Evolutionary conservation across 768 basidiomycete genomes (phyloP), one percentile per base, ranked within the genome.

Genomic region (Boletus reticuloceps): DNA sequence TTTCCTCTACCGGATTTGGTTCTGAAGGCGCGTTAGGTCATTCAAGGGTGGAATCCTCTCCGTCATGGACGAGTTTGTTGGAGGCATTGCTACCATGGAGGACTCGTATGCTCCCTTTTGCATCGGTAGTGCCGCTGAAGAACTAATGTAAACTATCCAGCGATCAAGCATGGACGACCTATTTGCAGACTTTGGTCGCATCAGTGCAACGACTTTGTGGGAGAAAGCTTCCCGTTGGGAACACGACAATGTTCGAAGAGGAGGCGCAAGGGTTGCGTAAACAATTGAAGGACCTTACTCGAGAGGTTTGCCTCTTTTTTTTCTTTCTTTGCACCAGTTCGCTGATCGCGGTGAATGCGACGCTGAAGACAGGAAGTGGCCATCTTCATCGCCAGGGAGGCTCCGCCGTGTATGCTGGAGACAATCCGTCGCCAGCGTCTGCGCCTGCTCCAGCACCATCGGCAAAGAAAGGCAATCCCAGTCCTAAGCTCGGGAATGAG

Each of bases 201-300:
- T 85, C 86, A 1, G 80, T 90, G 7, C 78, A 85, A 64, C 77
- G 81, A 56, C 79, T 91, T 51, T 89, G 86, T 8, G 85, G 87
- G 0, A 78, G 83, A 64, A 77, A 78, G 47, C 69, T 88, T 19
- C 77, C 84, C n/a, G 76, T 86, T 4, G 78, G 75, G 46, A 67
- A 76, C 16, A 71, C 72, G 0, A 73, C 74, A 2, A 73, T 74
- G 19, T 61, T 80, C 1, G 77, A 84, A 37, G 77, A 84, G 39
- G 88, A 91, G 65, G 69, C 87, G 3, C 84, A 84, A 56, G 71
- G 71, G 4, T 72, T 93, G 42, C 80, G 83, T 12, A 66, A 64
- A 10, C 79, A 82, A 64, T 79, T 89, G 1, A 85, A 88, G 32
- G 77, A 82, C 49, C 77, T 92, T 4, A 82, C 72, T 40, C 80